phyloP scores from a whole-genome alignment of 768 basidiomycete genomes.

The Podaxis carcinomalis region DNA sequence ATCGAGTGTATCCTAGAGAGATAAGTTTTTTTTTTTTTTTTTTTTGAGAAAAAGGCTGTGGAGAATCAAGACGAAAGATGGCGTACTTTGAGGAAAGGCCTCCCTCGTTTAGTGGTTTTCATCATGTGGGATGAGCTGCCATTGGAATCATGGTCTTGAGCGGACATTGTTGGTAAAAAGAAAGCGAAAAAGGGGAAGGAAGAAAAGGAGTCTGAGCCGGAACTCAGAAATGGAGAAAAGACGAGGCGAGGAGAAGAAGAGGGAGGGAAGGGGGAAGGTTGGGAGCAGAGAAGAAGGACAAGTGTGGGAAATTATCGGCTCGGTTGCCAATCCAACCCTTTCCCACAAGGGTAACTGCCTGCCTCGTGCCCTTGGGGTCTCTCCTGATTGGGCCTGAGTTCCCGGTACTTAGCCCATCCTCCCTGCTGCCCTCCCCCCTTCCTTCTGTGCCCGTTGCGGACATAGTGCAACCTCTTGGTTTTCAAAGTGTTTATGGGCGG shows the following conservation, averaged over 20 bases:
- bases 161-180: slow-evolving; percentile 32
- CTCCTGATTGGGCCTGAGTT: slow-evolving; percentile 26
- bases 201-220: slow-evolving; percentile 21
- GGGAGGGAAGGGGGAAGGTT: slow-evolving; percentile 23
- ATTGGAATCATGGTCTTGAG: slow-evolving; percentile 42
- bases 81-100: slow-evolving; percentile 86
- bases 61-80: slow-evolving; percentile 11
- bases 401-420: slow-evolving; percentile 14
- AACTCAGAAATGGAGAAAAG: slow-evolving; percentile 24
- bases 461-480: not conserved
- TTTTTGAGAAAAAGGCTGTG: not conserved
- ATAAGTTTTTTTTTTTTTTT: not conserved
- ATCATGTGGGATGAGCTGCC: slow-evolving; percentile 89
- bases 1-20: slow-evolving; percentile 87
- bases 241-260: slow-evolving; percentile 22
- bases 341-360: slow-evolving; percentile 33
- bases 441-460: not conserved
- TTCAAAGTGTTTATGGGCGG: not conserved
- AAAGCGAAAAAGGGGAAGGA: slow-evolving; percentile 46
- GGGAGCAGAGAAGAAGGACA: slow-evolving; percentile 21
- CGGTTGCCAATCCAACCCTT: slow-evolving; percentile 18
- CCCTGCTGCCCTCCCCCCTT: slow-evolving; percentile 12
- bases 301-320: slow-evolving; percentile 32
- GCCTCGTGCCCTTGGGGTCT: slow-evolving; percentile 28
- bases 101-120: slow-evolving; percentile 96